Base-by-base conservation (phyloP, 2,329 filamentous ascomycete species). In the Colletotrichum musicola region DNA sequence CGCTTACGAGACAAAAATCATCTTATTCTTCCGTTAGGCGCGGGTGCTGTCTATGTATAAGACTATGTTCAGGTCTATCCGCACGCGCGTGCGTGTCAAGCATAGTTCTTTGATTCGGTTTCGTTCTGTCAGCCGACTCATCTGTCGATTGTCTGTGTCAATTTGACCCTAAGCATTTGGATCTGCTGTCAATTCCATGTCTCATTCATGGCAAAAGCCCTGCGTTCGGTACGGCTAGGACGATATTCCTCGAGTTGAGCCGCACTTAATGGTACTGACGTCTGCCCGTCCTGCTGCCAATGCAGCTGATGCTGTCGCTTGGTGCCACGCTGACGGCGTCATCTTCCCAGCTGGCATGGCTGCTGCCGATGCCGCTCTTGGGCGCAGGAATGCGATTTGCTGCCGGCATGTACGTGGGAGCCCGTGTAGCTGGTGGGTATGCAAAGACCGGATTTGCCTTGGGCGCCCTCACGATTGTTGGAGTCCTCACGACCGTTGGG, bases 291-390 rank as follows among this genome's bases (percentile, higher is more conserved):
- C 80, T 78, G 69, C 75, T 82, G 22, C 87, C 88, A n/a, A 89
- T 82, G 72, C 86, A 88, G 75, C 87, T 89, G 64, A 90, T 88
- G 73, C 88, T 90, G 74, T 90, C 88, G 72, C 84, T 86, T 1
- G 88, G 88, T 50, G 84, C 86, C 42, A 90, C 79, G 72, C 86
- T 89, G 56, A 81, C 83, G 59, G 79, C 77, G 71, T 88, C 86
- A 46, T 85, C 83, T 10, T 85, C 82, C 76, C 80, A 82, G 47
- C 77, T 75, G 9, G 77, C 78, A 44, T 81, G 77, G 58, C 81
- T 82, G 65, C 79, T 81, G 12, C 83, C 82, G 4, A 77, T 76
- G 3, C 76, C 77, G 62, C 83, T 85, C 22, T 74, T 73, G 1
- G 84, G 82, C 25, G 83, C 74, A n/a, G 80, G 75, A 16, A 82